Conservation (phyloP, 495 filamentous ascomycete genomes). For the Penicillium taxi region DNA sequence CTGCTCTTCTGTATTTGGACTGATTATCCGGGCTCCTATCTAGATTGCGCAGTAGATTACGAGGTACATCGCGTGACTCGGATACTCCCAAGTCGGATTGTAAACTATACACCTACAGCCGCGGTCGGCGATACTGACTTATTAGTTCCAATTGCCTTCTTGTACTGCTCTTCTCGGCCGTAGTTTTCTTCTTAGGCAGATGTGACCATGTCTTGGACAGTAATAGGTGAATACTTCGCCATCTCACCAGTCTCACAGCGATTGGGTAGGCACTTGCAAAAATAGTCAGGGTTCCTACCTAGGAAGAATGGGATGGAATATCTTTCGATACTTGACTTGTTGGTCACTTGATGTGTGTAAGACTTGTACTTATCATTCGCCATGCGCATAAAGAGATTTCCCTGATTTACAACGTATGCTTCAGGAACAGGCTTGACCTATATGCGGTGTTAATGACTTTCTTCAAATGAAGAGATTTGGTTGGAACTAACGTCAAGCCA, state of each 20-base stretch:
- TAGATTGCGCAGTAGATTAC: no score
- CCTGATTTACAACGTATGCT: conserved; percentile 49
- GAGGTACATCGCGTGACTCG: no score
- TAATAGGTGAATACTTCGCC: conserved; percentile 43
- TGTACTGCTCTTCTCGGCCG: conserved; percentile 29
- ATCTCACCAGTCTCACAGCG: conserved; percentile 30
- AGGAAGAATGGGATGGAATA: conserved; percentile 60
- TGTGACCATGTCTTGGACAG: conserved; percentile 30
- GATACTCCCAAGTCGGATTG: no score
- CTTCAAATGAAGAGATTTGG: no score
- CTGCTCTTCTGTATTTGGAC: no score
- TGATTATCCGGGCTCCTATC: no score
- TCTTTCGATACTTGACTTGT: conserved; percentile 37
- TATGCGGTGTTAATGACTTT: neutral
- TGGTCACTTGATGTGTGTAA: conserved; percentile 47
- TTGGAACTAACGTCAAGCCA: conserved; percentile 37
- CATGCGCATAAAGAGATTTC: conserved; percentile 53
- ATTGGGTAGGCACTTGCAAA: conserved; percentile 48
- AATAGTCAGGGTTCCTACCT: conserved; percentile 45
- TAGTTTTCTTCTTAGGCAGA: conserved; percentile 28
- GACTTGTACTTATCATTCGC: conserved; percentile 50
- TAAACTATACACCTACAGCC: conserved; percentile 15
- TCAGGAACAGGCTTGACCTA: conserved; percentile 41
- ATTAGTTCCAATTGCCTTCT: conserved; percentile 19
- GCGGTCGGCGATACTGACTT: conserved; percentile 5